phyloP scores from a whole-genome alignment of 352 stramenopile genomes.

The Plasmopara muralis region DNA sequence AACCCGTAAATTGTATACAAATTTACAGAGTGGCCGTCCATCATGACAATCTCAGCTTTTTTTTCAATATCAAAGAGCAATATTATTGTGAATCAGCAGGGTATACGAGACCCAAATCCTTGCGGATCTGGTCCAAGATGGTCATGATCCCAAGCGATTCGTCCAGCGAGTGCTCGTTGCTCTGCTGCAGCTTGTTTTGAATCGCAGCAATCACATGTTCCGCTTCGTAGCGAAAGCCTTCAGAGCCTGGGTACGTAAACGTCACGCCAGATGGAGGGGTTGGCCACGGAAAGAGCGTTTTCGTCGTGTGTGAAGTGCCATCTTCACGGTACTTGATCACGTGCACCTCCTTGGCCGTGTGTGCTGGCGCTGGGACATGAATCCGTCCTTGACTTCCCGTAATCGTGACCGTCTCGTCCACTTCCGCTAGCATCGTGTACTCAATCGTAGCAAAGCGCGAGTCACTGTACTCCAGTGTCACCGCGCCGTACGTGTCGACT shows the following conservation, averaged over 20 bases:
- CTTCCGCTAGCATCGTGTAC: constrained; percentile 59
- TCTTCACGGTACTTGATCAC: constrained; percentile 30
- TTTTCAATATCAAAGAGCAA: too few species aligned
- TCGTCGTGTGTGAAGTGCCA: constrained; percentile 22
- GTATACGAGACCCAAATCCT: constrained; percentile 46
- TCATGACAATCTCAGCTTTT: too few species aligned
- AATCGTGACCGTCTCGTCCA: constrained; percentile 68
- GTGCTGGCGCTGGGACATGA: constrained; percentile 46
- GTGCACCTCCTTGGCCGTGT: constrained; percentile 50
- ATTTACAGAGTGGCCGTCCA: too few species aligned
- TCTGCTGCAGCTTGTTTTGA: constrained; percentile 33
- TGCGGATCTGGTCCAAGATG: constrained; percentile 64
- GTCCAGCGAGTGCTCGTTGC: constrained; percentile 38
- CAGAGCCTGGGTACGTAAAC: constrained; percentile 14
- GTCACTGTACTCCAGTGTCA: constrained; percentile 55
- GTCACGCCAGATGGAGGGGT: constrained; percentile 9
- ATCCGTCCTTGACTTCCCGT: constrained; percentile 68
- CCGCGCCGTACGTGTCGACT: constrained; percentile 54
- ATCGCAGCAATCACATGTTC: constrained; percentile 61
- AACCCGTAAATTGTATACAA: too few species aligned
- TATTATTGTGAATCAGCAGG: constrained; percentile 16
- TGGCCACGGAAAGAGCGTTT: constrained; percentile 40
- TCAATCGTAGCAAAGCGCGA: constrained; percentile 50
- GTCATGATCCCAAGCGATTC: constrained; percentile 52
- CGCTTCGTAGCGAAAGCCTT: constrained; percentile 77